A percentile compares a stretch with the other conserved stretches of the same genome.
phyloP scores from a whole-genome alignment of 768 basidiomycete genomes.

The Lactifluus pinguis region DNA sequence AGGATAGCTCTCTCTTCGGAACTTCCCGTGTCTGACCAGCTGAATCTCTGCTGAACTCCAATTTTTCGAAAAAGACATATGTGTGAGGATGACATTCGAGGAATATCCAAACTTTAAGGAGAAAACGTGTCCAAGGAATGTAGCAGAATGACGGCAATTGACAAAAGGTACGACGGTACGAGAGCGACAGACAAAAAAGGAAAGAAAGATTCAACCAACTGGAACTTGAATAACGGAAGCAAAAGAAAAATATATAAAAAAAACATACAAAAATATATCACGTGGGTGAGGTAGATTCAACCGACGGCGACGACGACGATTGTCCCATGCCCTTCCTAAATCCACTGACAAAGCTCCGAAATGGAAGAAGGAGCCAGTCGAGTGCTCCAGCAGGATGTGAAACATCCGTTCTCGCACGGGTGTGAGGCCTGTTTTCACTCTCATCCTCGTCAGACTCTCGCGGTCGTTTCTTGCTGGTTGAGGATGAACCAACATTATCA shows the following conservation, averaged over 20 bases:
- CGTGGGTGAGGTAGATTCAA: neutral
- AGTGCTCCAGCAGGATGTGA: constrained; percentile 32
- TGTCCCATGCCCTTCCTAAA: constrained; percentile 13
- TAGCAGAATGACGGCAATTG: constrained; percentile 2
- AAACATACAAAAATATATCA: neutral
- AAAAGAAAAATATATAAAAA: neutral
- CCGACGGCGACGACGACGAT: neutral
- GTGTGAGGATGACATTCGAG: constrained; percentile 9
- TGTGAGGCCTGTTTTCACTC: constrained; percentile 35
- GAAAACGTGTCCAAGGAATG: constrained; percentile 9
- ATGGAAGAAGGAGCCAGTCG: constrained; percentile 12
- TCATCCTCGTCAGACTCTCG: constrained; percentile 34
- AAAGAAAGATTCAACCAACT: neutral
- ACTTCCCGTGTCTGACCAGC: constrained; percentile 9
- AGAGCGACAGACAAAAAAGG: constrained; percentile 7
- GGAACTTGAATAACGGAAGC: neutral
- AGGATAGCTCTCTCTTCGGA: constrained; percentile 2
- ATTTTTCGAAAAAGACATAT: constrained; percentile 5
- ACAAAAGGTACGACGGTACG: constrained; percentile 8
- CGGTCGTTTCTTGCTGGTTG: constrained; percentile 37
- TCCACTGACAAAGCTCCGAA: constrained; percentile 18
- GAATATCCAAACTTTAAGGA: constrained; percentile 8
- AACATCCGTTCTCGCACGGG: constrained; percentile 43
- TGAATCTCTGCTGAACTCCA: constrained; percentile 6
- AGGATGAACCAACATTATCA: constrained; percentile 21